Evolutionary conservation across 495 filamentous ascomycete genomes (phyloP).

Genomic region (Terfezia claveryi): DNA sequence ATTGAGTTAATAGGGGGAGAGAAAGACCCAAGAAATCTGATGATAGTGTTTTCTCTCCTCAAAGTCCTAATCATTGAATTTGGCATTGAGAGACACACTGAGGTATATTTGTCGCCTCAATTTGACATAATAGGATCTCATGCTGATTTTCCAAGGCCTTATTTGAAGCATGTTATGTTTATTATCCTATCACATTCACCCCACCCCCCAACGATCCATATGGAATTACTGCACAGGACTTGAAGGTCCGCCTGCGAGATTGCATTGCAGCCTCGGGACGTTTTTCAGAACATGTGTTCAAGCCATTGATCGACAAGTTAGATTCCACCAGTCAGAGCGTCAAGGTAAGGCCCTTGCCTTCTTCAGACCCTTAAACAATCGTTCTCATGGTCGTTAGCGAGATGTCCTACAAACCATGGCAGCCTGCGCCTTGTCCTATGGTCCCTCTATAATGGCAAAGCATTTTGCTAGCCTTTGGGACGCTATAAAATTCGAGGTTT

Average conservation of each 20-base stretch:
- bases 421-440: slow-evolving; percentile 39
- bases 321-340: slow-evolving; percentile 55
- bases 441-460: slow-evolving; percentile 38
- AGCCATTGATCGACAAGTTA: slow-evolving; percentile 49
- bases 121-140: background rate
- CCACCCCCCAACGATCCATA: slow-evolving; percentile 58
- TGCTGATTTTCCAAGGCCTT: slow-evolving; percentile 24
- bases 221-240: slow-evolving; percentile 48
- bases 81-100: slow-evolving; percentile 38
- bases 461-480: slow-evolving; percentile 53
- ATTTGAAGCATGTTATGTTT: slow-evolving; percentile 56
- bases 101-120: slow-evolving; percentile 25
- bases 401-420: slow-evolving; percentile 47
- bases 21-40: slow-evolving; percentile 57
- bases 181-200: slow-evolving; percentile 58
- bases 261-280: slow-evolving; percentile 46
- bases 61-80: slow-evolving; percentile 55
- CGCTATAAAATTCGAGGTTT: slow-evolving; percentile 52
- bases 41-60: slow-evolving; percentile 54
- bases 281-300: slow-evolving; percentile 48
- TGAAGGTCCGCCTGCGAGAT: slow-evolving; percentile 45
- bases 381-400: slow-evolving; percentile 24
- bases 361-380: background rate
- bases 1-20: slow-evolving; percentile 50
- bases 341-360: slow-evolving; percentile 27